Evolutionary conservation across 352 stramenopile genomes (phyloP).

Genomic region (Phytopythium boreale): DNA sequence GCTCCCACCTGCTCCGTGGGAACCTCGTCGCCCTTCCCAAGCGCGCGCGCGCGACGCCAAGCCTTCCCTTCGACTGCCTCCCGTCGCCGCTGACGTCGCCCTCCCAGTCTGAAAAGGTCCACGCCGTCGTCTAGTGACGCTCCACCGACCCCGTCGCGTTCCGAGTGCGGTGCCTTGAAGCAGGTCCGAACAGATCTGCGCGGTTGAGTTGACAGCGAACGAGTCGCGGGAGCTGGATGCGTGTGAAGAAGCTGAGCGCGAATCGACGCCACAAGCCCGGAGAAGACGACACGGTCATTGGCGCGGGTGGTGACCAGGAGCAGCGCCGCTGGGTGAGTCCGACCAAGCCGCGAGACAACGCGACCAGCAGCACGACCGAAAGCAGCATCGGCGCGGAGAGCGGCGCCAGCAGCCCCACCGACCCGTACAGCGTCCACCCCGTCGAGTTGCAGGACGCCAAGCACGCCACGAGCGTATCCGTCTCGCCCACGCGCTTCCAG

Average conservation of each 20-base stretch:
- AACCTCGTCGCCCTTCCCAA: constrained; percentile 10
- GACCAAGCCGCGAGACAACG: constrained; percentile 19
- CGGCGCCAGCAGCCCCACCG: constrained; percentile 39
- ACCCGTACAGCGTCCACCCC: constrained; percentile 31
- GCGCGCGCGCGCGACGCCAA: too few species aligned
- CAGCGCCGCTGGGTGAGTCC: constrained; percentile 41
- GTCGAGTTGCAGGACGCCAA: constrained; percentile 10
- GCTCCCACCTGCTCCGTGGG: constrained; percentile 9
- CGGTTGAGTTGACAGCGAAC: neutral
- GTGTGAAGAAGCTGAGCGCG: constrained; percentile 75
- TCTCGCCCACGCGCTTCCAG: constrained; percentile 16
- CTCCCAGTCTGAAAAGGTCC: neutral
- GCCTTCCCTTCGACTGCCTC: neutral
- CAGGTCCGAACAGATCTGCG: too few species aligned
- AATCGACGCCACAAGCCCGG: constrained; percentile 61
- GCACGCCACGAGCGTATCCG: neutral
- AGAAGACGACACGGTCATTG: constrained; percentile 42
- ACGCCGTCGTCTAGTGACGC: neutral
- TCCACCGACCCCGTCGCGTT: neutral
- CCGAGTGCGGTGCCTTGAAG: too few species aligned
- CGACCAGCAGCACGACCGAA: constrained; percentile 1
- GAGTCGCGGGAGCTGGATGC: constrained; percentile 32
- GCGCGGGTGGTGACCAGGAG: constrained; percentile 21
- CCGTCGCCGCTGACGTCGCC: constrained; percentile 10
- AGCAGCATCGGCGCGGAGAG: constrained; percentile 15